Evolutionary conservation across 2,329 filamentous ascomycete species (phyloP), one percentile per base, ranked within the genome.

Genomic region (Fusarium staphyleae): DNA sequence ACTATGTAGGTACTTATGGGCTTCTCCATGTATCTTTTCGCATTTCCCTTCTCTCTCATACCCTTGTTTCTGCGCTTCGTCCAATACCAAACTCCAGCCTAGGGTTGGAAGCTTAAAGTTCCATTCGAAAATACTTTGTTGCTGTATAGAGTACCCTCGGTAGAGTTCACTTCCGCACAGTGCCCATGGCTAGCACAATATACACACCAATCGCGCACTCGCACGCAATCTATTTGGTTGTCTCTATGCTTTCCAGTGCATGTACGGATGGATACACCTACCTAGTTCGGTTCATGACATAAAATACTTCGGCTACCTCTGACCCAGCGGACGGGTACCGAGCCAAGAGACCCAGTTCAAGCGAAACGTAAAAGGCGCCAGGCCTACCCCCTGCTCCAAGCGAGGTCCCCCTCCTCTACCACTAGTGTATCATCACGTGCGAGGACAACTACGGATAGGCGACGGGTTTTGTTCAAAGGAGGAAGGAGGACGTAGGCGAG

Each of bases 391-490:
- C 43, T 53, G 57, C 48, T 34, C 15, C 18, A 22, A 22, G n/a
- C 3, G n/a, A 16, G 14, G 29, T 3, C 13, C 9, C 35, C 52
- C 30, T 16, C 15, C 24, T 58, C 54, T 37, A 1, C 36, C 35
- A 50, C 52, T 60, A 60, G 57, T 54, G 52, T 22, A 14, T 54
- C 50, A 62, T 60, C 57, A 60, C 57, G 57, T 60, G 57, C 57
- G 43, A 60, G 40, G 36, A 46, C 22, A 40, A 49, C 47, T 61
- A 61, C n/a, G n/a, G n/a, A n/a, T 53, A 54, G 40, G 36, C 16
- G 34, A 36, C 32, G 45, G 42, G 12, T 3, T 30, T 30, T 41
- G 44, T 34, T 57, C 52, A 41, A 60, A 62, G 40, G 48, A 61
- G 57, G 57, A 60, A 61, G 57, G 53, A 36, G 22, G 28, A 55